Base-by-base conservation (phyloP, 768 basidiomycete genomes). In the Phaeotremella fagi region DNA sequence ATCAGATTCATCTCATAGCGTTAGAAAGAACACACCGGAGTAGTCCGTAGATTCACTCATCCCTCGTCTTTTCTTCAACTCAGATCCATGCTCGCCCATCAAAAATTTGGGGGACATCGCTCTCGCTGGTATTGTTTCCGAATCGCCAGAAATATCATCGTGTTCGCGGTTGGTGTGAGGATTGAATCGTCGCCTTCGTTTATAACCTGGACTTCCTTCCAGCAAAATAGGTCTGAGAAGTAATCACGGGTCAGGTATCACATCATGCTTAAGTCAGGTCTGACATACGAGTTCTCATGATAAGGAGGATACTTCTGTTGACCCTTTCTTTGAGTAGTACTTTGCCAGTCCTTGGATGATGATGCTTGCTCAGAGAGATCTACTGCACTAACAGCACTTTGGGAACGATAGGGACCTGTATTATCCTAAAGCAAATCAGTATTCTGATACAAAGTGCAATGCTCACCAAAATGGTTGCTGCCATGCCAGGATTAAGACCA, bases 181-280 rank as follows among this genome's bases (percentile, higher is more conserved):
- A n/a, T n/a, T n/a, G 35, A 54, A 41, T 9, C 46, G 18, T 29
- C 52, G 80, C 29, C 90, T 80, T 65, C 87, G 85, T 76, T 92
- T 92, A 79, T 92, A 92, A 3, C 82, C 82, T 5, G 88, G 85
- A 54, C 82, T 84, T 14, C 89, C 89, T 70, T 87, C 86, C 49
- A 88, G 38, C 22, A 41, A 20, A 18, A 41, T 41, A 12, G 38
- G 38, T 12, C 38, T 41, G 20, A 7, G 31, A 7, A 33, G 16
- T 33, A 33, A 7, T 7, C 16, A 7, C 9, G 7, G 9, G 31
- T 33, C 31, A 33, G 31, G n/a, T n/a, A n/a, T n/a, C n/a, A n/a
- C n/a, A n/a, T n/a, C n/a, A n/a, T n/a, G n/a, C n/a, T n/a, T n/a
- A n/a, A n/a, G n/a, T n/a, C n/a, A n/a, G n/a, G n/a, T n/a, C n/a